Base-by-base conservation (phyloP, 2,329 filamentous ascomycete species). In the Madurella fahalii region DNA sequence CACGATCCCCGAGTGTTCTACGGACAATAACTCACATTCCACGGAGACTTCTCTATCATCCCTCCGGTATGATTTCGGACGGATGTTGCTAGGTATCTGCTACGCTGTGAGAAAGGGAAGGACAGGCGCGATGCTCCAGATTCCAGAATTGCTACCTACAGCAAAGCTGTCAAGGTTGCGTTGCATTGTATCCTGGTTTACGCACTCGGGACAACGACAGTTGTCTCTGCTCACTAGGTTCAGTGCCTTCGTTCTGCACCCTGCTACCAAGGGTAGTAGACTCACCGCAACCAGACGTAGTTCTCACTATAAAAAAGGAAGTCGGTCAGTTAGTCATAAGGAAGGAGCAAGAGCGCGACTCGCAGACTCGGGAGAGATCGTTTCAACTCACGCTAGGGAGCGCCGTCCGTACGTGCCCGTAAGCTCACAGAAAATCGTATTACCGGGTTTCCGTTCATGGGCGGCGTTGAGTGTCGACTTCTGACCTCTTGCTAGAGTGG, bases 141-240 rank as follows among this genome's bases (percentile, higher is more conserved):
- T 8, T 25, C 44, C n/a, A 30, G n/a, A 16, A 32, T 16, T 9
- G 64, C 74, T 61, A 64, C 74, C 61, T 67, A 87, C 83, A 53
- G 78, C 75, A 62, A 89, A 89, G 0, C 84, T 89, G 63, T 90
- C 79, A 52, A 87, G 76, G 48, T 81, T 79, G 25, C 86, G 75
- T 69, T 92, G 88, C 68, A 78, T 82, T 4, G 88, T 92, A 57
- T 84, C 80, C 53, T 81, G 80, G 68, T 90, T 85, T 20, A 87
- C 77, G 65, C 88, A 91, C 56, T 73, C 68, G 1, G 69, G 63
- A 65, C 87, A 92, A 55, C 83, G 85, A 65, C 88, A 92, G 64
- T 89, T 87, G 63, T 91, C 87, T 58, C 87, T 32, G 16, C 11
- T 18, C 13, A 9, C 31, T 39, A 34, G 31, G 8, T 9, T 47